Conservation (phyloP, 2,329 filamentous ascomycete genomes). For the Hypoxylon sp. region DNA sequence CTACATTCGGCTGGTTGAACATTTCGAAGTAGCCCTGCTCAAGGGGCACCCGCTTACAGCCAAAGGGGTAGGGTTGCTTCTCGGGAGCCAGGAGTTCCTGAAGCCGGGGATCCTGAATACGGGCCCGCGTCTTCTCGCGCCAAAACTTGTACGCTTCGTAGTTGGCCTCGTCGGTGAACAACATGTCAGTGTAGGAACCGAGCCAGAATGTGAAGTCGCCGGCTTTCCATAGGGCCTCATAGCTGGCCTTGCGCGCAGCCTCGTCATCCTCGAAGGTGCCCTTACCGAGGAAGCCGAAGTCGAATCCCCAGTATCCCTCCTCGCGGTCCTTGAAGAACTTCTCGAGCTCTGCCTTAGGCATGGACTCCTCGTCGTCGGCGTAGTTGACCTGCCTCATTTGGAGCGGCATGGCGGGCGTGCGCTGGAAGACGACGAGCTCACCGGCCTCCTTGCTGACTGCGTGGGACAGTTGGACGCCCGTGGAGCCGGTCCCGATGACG, state of each 20-base stretch:
- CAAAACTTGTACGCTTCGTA: constrained; percentile 67
- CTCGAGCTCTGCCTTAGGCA: constrained; percentile 57
- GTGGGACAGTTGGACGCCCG: constrained; percentile 73
- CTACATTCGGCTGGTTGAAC: constrained; percentile 52
- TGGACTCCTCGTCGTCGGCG: constrained; percentile 63
- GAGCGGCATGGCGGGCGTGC: constrained; percentile 73
- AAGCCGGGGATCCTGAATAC: constrained; percentile 62
- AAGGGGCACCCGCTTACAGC: constrained; percentile 59
- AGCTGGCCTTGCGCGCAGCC: constrained; percentile 62
- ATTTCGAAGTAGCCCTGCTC: constrained; percentile 51
- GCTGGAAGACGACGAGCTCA: constrained; percentile 70
- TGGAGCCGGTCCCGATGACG: constrained; percentile 73
- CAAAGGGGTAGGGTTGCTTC: constrained; percentile 65
- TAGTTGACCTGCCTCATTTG: constrained; percentile 68
- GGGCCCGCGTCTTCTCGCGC: constrained; percentile 61
- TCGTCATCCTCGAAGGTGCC: constrained; percentile 66
- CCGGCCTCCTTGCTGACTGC: constrained; percentile 66
- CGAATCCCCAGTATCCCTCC: constrained; percentile 68
- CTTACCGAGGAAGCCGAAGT: constrained; percentile 66
- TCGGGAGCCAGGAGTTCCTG: constrained; percentile 64
- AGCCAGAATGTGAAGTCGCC: constrained; percentile 70
- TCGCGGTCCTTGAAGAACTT: constrained; percentile 65
- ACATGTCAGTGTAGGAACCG: constrained; percentile 64
- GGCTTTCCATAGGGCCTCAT: constrained; percentile 60
- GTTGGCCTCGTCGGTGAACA: constrained; percentile 61